These are phyloP conservation scores for Botrytis tulipae DNA, from an alignment of 2,329 filamentous ascomycete species.

Conservation along the genomic window DNA sequence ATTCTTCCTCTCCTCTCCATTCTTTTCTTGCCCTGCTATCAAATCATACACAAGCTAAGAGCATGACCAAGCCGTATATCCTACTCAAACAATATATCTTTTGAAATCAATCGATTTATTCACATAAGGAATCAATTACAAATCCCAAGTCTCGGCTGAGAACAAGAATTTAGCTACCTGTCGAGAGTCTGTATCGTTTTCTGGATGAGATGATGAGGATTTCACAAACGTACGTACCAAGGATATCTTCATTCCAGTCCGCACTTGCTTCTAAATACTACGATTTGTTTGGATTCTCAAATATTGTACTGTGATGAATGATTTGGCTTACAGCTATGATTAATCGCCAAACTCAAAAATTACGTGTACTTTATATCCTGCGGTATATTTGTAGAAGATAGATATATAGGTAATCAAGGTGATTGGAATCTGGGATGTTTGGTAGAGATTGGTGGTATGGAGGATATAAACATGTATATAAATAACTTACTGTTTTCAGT, in stretches of 20 bases:
- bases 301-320: background rate
- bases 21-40: background rate
- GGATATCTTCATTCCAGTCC: background rate
- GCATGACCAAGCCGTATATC: background rate
- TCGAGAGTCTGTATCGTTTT: background rate
- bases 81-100: background rate
- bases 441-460: background rate
- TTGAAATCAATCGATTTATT: background rate
- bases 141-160: background rate
- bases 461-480: background rate
- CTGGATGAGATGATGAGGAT: background rate
- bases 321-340: background rate
- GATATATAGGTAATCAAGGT: background rate
- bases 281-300: background rate
- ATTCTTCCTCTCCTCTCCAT: background rate
- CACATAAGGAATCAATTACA: background rate
- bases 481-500: background rate
- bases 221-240: background rate
- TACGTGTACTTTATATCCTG: accelerated
- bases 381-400: background rate
- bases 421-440: background rate
- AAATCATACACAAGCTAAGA: background rate
- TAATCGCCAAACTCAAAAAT: background rate
- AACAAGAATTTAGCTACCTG: background rate
- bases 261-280: background rate